A percentile compares a stretch with the other conserved stretches of the same genome.
Evolutionary conservation across 106 monocot species (phyloP).

Genomic region (Alisma plantagoaquatica): DNA sequence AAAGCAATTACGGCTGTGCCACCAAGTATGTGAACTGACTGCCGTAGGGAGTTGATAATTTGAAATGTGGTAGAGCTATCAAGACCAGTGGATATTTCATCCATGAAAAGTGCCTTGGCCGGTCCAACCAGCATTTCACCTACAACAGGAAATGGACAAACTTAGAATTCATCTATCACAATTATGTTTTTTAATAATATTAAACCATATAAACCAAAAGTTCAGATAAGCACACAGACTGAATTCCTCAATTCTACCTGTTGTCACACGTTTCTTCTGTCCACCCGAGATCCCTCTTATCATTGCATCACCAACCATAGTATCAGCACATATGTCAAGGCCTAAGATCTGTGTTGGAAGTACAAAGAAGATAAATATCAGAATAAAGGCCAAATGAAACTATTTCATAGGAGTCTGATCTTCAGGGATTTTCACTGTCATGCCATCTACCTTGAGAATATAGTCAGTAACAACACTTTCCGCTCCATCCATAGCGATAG

Average conservation of each 20-base stretch:
- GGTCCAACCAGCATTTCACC: conserved; percentile 75
- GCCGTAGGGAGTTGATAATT: conserved; percentile 50
- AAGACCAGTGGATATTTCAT: conserved; percentile 65
- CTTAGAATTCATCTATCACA: background rate
- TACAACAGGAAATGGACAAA: conserved; percentile 1
- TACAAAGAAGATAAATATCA: background rate
- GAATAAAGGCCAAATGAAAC: no score
- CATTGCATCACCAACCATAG: conserved; percentile 44
- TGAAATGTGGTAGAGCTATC: conserved; percentile 68
- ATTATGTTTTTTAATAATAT: background rate
- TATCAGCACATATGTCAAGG: conserved; percentile 42
- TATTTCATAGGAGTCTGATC: no score
- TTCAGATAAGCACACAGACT: no score
- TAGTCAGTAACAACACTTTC: conserved; percentile 30
- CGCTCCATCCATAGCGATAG: conserved; percentile 19
- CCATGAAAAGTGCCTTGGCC: conserved; percentile 59
- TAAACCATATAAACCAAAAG: no score
- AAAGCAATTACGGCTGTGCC: conserved; percentile 49
- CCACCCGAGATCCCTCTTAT: no score
- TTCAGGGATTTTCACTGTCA: no score
- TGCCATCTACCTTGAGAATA: conserved; percentile 26
- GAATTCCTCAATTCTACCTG: no score
- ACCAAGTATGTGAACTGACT: conserved; percentile 48
- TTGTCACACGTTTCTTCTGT: no score
- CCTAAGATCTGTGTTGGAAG: conserved; percentile 26